Evolutionary conservation across 2,329 filamentous ascomycete genomes (phyloP).

Genomic region (Chrysosporium keratinophilum): DNA sequence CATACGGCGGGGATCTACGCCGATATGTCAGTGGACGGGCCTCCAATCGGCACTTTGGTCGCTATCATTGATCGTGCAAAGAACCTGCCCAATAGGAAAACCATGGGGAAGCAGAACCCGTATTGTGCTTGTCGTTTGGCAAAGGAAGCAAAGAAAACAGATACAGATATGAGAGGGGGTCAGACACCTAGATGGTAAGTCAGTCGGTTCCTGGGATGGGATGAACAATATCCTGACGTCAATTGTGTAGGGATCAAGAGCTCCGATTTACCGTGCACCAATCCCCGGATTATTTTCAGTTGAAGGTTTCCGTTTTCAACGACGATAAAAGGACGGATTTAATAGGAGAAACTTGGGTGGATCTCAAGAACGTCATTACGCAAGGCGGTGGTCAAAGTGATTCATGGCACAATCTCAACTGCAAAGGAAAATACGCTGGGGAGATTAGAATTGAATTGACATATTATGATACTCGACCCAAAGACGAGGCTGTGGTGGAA

Average conservation of each 20-base stretch:
- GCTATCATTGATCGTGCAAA: constrained; percentile 88
- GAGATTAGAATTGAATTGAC: constrained; percentile 93
- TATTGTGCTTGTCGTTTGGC: constrained; percentile 90
- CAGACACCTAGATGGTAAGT: constrained; percentile 87
- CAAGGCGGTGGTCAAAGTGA: constrained; percentile 87
- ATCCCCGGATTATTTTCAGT: constrained; percentile 86
- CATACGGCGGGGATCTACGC: constrained; percentile 91
- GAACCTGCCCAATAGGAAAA: constrained; percentile 92
- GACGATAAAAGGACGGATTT: constrained; percentile 97
- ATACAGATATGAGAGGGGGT: constrained; percentile 83
- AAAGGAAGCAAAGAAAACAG: constrained; percentile 96
- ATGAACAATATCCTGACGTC: background rate
- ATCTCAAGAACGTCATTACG: constrained; percentile 68
- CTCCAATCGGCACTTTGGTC: constrained; percentile 85
- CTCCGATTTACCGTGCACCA: constrained; percentile 93
- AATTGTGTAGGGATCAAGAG: constrained; percentile 73
- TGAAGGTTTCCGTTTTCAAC: constrained; percentile 94
- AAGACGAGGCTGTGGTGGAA: constrained; percentile 56
- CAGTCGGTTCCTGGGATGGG: background rate
- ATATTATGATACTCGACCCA: constrained; percentile 82
- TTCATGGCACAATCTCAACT: constrained; percentile 79
- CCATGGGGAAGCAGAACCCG: constrained; percentile 96
- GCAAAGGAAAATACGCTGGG: constrained; percentile 88
- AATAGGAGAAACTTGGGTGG: constrained; percentile 88
- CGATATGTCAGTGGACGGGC: constrained; percentile 86